phyloP scores from a whole-genome alignment of 352 stramenopile genomes.

The Blastocystis sp. region DNA sequence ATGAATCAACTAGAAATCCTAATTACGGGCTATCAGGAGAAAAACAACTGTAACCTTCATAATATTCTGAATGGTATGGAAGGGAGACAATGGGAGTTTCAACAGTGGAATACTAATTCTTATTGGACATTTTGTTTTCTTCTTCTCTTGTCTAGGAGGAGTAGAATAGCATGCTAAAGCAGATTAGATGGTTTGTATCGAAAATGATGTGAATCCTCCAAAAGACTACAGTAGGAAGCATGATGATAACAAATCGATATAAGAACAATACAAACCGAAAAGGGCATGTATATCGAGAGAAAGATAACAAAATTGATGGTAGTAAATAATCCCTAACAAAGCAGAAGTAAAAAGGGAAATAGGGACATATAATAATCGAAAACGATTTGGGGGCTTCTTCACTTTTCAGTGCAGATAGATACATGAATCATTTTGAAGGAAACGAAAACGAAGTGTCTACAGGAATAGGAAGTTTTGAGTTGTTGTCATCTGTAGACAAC shows the following conservation, averaged over 20 bases:
- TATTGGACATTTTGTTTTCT: too few relatives aligned
- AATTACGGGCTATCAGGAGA: neutral
- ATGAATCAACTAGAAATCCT: neutral
- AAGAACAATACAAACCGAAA: too few relatives aligned
- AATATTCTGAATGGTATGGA: neutral
- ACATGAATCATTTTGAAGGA: conserved; percentile 59
- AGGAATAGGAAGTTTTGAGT: neutral
- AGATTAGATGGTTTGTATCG: too few relatives aligned
- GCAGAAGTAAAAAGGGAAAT: neutral
- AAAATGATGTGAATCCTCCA: too few relatives aligned
- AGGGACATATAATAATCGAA: neutral
- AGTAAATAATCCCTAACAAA: too few relatives aligned
- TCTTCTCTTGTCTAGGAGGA: too few relatives aligned
- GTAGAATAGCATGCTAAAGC: too few relatives aligned
- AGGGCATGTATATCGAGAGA: too few relatives aligned
- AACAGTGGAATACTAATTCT: neutral
- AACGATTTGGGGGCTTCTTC: neutral
- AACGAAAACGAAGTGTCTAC: conserved; percentile 60
- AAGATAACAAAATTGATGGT: too few relatives aligned
- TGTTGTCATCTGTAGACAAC: conserved; percentile 15
- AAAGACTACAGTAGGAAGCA: too few relatives aligned
- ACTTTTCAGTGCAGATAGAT: neutral
- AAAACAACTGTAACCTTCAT: conserved; percentile 26
- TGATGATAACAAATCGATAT: too few relatives aligned
- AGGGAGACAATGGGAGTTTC: conserved; percentile 40